Conservation (phyloP, 257 asterid species). For the Solanum chilense region DNA sequence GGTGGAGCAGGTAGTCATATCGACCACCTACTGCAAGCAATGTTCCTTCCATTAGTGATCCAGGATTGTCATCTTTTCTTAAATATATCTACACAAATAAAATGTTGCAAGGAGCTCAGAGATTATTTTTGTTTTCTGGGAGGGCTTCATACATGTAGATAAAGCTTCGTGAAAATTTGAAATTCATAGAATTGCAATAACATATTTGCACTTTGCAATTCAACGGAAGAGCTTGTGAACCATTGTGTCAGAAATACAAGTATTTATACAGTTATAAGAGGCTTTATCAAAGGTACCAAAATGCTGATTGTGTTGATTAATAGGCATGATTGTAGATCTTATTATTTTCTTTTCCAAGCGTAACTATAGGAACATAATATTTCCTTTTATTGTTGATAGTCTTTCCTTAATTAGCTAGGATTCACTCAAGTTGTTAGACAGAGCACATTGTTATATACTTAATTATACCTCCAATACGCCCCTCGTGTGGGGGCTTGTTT, state of each 20-base stretch:
- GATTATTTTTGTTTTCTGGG: not conserved
- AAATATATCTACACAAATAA: slow-evolving; percentile 46
- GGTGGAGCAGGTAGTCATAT: slow-evolving; percentile 75
- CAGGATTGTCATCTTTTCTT: slow-evolving; percentile 48
- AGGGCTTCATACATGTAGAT: not conserved
- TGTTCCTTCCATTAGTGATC: slow-evolving; percentile 67
- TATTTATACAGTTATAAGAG: not conserved
- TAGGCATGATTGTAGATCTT: not conserved
- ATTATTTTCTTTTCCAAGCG: not conserved
- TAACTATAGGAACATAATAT: not conserved
- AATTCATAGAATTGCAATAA: not conserved
- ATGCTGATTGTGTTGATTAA: not conserved
- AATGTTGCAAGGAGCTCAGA: not conserved
- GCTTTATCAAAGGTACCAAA: not conserved
- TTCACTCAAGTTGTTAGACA: not conserved
- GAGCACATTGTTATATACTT: not conserved
- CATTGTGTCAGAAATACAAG: not conserved
- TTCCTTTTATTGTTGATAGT: not conserved
- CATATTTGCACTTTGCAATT: not conserved
- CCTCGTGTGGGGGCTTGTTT: not conserved
- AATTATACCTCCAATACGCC: not conserved
- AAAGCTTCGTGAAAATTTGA: not conserved
- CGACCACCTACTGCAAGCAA: slow-evolving; percentile 97
- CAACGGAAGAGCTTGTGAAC: not conserved
- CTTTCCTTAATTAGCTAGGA: not conserved